Percentiles rank a stretch among this genome's conserved stretches.
Conservation (phyloP, 208 protist genomes). For the Polymyxa betae region DNA sequence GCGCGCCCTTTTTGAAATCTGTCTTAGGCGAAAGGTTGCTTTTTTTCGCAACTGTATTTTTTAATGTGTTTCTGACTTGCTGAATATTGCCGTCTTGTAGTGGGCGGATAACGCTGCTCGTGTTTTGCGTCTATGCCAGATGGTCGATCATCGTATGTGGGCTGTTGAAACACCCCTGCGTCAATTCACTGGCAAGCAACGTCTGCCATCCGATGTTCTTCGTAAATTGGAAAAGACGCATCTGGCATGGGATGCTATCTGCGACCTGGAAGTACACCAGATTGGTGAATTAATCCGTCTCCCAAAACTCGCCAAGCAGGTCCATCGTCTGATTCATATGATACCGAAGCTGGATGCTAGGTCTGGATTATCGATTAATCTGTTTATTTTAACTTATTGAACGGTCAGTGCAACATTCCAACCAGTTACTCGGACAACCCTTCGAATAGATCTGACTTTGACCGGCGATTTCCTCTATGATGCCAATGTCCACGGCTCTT, state of each 20-base stretch:
- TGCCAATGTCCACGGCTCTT: slow-evolving; percentile 83
- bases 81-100: too few species aligned
- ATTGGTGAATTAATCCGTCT: slow-evolving; percentile 87
- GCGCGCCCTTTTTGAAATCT: slow-evolving; percentile 91
- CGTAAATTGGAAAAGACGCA: slow-evolving; percentile 90
- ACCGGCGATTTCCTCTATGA: slow-evolving; percentile 93
- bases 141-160: slow-evolving; percentile 96
- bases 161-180: slow-evolving; percentile 82
- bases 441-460: slow-evolving; percentile 93
- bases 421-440: slow-evolving; percentile 88
- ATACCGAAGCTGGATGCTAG: slow-evolving; percentile 93
- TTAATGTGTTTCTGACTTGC: too few species aligned
- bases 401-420: slow-evolving; percentile 87
- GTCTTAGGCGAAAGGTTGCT: slow-evolving; percentile 87
- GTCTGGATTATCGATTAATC: too few species aligned
- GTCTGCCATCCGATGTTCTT: slow-evolving; percentile 85
- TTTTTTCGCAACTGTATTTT: too few species aligned
- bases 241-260: slow-evolving; percentile 91
- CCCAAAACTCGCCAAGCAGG: slow-evolving; percentile 80
- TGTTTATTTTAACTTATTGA: too few species aligned
- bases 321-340: slow-evolving; percentile 85
- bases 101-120: slow-evolving; percentile 90
- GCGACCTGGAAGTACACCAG: slow-evolving; percentile 86
- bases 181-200: slow-evolving; percentile 63
- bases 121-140: slow-evolving; percentile 83